phyloP scores from a whole-genome alignment of 306 rosid species.

The Mucuna pruriens region DNA sequence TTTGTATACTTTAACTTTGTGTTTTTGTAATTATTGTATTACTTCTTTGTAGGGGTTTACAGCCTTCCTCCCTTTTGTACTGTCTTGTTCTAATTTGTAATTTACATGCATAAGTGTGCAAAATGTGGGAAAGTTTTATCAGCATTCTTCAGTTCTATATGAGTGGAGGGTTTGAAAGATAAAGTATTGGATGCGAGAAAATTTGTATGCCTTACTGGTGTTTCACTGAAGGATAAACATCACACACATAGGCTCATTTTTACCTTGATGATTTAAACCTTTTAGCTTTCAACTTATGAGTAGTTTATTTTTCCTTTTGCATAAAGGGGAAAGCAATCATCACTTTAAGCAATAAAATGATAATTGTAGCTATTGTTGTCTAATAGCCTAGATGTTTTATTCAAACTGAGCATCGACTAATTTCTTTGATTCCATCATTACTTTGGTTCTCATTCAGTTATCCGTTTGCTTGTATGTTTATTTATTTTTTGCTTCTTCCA shows the following conservation, averaged over 20 bases:
- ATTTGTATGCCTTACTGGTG: constrained; percentile 6
- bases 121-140: background rate
- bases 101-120: background rate
- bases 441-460: constrained; percentile 33
- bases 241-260: background rate
- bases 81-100: background rate
- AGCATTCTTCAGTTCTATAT: constrained; percentile 7
- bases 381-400: background rate
- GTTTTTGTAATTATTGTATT: background rate
- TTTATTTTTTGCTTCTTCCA: constrained; percentile 40
- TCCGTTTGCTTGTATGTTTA: constrained; percentile 30
- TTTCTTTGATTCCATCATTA: constrained; percentile 30
- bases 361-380: constrained; percentile 5
- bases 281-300: constrained; percentile 4
- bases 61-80: background rate
- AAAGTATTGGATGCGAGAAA: constrained; percentile 12
- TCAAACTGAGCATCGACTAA: background rate
- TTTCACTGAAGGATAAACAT: background rate
- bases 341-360: background rate
- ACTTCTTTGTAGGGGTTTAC: background rate
- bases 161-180: constrained; percentile 27
- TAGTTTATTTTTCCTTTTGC: background rate
- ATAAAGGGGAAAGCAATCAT: background rate
- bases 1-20: constrained; percentile 35
- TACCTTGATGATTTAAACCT: constrained; percentile 33